Evolutionary conservation across 208 protist species (phyloP).

Genomic region (Leishmania tarentolae): DNA sequence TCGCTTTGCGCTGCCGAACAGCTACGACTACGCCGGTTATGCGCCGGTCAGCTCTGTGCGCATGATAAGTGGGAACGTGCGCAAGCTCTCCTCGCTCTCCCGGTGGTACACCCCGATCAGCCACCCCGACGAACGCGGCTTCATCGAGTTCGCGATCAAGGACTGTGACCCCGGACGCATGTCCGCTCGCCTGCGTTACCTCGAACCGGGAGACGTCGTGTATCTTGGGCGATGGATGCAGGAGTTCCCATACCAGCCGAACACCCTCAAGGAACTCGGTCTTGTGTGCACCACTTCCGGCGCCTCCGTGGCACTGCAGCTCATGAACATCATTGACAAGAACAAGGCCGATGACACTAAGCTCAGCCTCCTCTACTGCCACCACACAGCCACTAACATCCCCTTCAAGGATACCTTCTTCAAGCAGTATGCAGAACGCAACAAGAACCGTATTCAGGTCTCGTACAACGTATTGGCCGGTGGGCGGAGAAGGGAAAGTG

Average conservation of each 20-base stretch:
- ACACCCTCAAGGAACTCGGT: constrained; percentile 62
- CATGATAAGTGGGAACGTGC: constrained; percentile 53
- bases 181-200: constrained; percentile 68
- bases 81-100: constrained; percentile 50
- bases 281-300: constrained; percentile 79
- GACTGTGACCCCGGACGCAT: constrained; percentile 80
- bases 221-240: constrained; percentile 88
- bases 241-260: constrained; percentile 73
- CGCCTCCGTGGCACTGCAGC: constrained; percentile 79
- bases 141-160: constrained; percentile 87
- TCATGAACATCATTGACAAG: constrained; percentile 76
- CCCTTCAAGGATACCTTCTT: constrained; percentile 68
- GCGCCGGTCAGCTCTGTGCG: constrained; percentile 83
- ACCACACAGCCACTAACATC: constrained; percentile 50
- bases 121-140: constrained; percentile 74
- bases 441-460: constrained; percentile 45
- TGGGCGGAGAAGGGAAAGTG: constrained; percentile 17
- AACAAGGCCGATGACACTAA: constrained; percentile 50
- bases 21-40: constrained; percentile 88
- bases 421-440: constrained; percentile 36
- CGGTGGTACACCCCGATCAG: constrained; percentile 91
- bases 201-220: constrained; percentile 74
- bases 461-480: constrained; percentile 68
- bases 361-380: constrained; percentile 75
- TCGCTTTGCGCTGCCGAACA: constrained; percentile 80